Base-by-base conservation (phyloP, 768 basidiomycete species). In the Ramaria rubella region DNA sequence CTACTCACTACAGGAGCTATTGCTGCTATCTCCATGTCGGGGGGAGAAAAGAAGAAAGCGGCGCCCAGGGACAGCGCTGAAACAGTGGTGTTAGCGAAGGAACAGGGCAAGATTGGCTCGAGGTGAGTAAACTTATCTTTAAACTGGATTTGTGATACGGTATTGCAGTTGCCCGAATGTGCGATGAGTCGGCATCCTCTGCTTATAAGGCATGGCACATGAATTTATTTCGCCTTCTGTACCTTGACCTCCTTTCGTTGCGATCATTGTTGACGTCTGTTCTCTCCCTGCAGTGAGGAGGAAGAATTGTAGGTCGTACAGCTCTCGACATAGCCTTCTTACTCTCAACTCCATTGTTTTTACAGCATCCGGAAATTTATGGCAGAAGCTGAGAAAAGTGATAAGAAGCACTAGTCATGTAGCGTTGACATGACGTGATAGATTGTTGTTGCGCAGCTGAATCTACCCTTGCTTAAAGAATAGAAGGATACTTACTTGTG, bases 331-430 rank as follows among this genome's bases (percentile, higher is more conserved):
- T 1, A 31, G 26, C 19, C 29, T 7, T 19, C 15, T 42, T 31
- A 38, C 29, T 42, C 29, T 24, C 70, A 81, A 81, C 68, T 62
- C 40, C 38, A 33, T 54, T 58, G 6, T 51, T 34, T 59, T 61
- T 33, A 34, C 58, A 92, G 90, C 68, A 89, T 92, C 73, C 76
- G 79, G 68, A 83, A 83, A 49, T 92, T 88, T 67, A 80, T 91
- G 59, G 82, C 80, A 55, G 88, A 90, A 67, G 89, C 90, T 46
- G 90, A 91, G 77, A 89, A 87, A 72, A 86, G 52, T 55, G 51
- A n/a, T n/a, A n/a, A 48, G 33, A 49, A 80, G 65, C 79, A 80
- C 66, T 81, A 40, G 26, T 11, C 14, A 30, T 19, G 46, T 2
- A 14, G 19, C 15, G 14, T 48, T 24, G 23, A 27, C 7, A 26